A percentile compares a stretch with the other conserved stretches of the same genome.
Conservation (phyloP, 495 filamentous ascomycete genomes). For the Pseudomonodictys pantanalensis region DNA sequence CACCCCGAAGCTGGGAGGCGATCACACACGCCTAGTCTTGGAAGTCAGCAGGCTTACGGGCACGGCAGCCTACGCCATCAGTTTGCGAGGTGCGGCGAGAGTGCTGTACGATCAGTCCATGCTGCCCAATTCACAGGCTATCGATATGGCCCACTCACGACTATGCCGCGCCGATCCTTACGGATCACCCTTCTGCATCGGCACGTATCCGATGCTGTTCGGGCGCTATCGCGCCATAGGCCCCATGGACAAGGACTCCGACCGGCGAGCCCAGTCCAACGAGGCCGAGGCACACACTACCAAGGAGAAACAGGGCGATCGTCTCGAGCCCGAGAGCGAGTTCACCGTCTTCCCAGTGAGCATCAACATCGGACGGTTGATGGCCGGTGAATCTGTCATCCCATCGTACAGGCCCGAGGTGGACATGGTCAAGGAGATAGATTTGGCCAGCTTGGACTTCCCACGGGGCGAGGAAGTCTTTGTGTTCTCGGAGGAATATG, state of each 20-base stretch:
- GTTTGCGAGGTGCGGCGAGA: constrained; percentile 9
- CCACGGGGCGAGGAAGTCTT: constrained; percentile 9
- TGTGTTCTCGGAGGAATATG: neutral
- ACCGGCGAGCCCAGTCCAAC: neutral
- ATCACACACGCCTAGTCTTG: constrained; percentile 3
- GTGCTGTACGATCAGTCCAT: constrained; percentile 20
- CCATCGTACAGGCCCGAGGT: neutral
- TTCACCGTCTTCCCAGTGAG: constrained; percentile 8
- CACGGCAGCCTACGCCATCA: constrained; percentile 1
- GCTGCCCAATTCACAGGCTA: constrained; percentile 6
- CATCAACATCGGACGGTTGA: constrained; percentile 6
- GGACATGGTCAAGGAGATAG: constrained; percentile 6
- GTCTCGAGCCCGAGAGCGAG: constrained; percentile 6
- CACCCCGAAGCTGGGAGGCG: neutral
- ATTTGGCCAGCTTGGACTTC: constrained; percentile 4
- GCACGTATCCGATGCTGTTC: constrained; percentile 20
- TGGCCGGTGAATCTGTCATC: constrained; percentile 4
- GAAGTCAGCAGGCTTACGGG: constrained; percentile 3
- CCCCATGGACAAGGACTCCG: constrained; percentile 10
- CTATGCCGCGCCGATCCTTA: constrained; percentile 8
- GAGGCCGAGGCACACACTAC: neutral
- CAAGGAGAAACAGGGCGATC: neutral
- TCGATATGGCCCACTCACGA: constrained; percentile 2
- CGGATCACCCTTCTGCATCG: constrained; percentile 8
- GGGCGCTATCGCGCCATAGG: constrained; percentile 10